Evolutionary conservation across 441 rosid genomes (phyloP).

Genomic region (Dalechampia spathulata): DNA sequence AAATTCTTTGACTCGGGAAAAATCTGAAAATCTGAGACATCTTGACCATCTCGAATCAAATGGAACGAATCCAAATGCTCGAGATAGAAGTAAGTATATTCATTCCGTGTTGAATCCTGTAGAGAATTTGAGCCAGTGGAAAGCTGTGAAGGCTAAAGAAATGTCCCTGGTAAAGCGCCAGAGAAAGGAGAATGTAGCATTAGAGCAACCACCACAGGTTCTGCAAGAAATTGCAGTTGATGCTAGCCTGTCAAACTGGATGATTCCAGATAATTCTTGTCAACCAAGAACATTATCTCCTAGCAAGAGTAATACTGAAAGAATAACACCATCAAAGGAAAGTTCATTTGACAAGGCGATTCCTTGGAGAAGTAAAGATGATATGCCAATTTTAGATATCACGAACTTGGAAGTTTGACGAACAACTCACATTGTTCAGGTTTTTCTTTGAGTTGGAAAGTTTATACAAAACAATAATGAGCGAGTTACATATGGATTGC

Average conservation of each 20-base stretch:
- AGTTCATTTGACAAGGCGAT: slow-evolving; percentile 20
- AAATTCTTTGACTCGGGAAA: slow-evolving; percentile 11
- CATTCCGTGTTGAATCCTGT: slow-evolving; percentile 65
- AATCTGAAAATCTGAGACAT: slow-evolving; percentile 12
- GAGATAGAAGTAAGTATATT: slow-evolving; percentile 42
- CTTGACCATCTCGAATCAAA: slow-evolving; percentile 13
- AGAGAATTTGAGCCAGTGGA: slow-evolving; percentile 77
- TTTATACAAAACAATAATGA: not conserved
- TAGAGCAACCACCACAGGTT: slow-evolving; percentile 26
- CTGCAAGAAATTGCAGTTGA: slow-evolving; percentile 41
- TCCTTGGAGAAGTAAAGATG: slow-evolving; percentile 21
- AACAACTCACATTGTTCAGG: not conserved
- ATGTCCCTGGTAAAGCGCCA: slow-evolving; percentile 28
- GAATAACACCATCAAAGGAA: slow-evolving; percentile 13
- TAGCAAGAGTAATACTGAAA: slow-evolving; percentile 15
- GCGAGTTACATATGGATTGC: not conserved
- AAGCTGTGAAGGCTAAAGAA: slow-evolving; percentile 55
- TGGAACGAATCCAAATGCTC: slow-evolving; percentile 22
- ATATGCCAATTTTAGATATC: slow-evolving; percentile 29
- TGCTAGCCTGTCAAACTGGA: slow-evolving; percentile 91
- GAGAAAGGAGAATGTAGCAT: slow-evolving; percentile 44
- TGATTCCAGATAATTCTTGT: slow-evolving; percentile 38
- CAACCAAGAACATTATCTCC: slow-evolving; percentile 7
- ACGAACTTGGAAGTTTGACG: slow-evolving; percentile 28
- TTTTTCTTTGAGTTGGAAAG: not conserved